Percentiles rank a stretch among this genome's conserved stretches.
Conservation (phyloP, 1,284 basidiomycete genomes). For the Fomitopsis betulina region DNA sequence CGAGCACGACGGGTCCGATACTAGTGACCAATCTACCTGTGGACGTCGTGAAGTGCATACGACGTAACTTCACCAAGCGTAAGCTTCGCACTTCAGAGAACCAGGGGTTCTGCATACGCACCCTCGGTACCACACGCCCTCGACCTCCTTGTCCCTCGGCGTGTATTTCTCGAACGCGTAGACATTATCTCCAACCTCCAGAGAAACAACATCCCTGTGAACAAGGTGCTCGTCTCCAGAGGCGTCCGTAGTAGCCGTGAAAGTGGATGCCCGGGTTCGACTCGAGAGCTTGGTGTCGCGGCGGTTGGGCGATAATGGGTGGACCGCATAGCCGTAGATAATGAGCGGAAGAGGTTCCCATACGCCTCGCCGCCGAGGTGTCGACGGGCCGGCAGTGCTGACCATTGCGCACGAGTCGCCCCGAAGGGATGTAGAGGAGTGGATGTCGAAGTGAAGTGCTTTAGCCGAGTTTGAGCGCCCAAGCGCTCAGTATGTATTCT, state of each 20-base stretch:
- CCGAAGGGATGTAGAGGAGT: background rate
- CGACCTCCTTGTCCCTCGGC: constrained; percentile 65
- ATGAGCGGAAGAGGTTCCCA: constrained; percentile 82
- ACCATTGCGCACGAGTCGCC: constrained; percentile 12
- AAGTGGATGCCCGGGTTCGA: constrained; percentile 60
- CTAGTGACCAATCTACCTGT: constrained; percentile 58
- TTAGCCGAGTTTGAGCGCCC: no score
- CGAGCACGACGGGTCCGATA: constrained; percentile 49
- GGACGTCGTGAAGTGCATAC: constrained; percentile 76
- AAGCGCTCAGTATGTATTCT: no score
- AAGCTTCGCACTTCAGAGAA: constrained; percentile 4
- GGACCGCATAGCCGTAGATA: constrained; percentile 79
- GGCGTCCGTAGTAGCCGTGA: constrained; percentile 58
- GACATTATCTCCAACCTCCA: constrained; percentile 92
- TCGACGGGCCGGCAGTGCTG: constrained; percentile 6
- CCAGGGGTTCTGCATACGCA: constrained; percentile 35
- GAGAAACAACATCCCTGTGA: constrained; percentile 71
- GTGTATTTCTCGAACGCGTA: constrained; percentile 93
- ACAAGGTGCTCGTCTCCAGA: constrained; percentile 62
- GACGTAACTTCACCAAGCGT: constrained; percentile 62
- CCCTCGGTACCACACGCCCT: constrained; percentile 88
- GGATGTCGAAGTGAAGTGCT: background rate
- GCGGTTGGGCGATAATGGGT: constrained; percentile 69
- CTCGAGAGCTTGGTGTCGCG: constrained; percentile 65
- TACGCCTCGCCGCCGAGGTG: constrained; percentile 36